Conservation (phyloP, 306 rosid genomes). For the Cicer yamashitae region DNA sequence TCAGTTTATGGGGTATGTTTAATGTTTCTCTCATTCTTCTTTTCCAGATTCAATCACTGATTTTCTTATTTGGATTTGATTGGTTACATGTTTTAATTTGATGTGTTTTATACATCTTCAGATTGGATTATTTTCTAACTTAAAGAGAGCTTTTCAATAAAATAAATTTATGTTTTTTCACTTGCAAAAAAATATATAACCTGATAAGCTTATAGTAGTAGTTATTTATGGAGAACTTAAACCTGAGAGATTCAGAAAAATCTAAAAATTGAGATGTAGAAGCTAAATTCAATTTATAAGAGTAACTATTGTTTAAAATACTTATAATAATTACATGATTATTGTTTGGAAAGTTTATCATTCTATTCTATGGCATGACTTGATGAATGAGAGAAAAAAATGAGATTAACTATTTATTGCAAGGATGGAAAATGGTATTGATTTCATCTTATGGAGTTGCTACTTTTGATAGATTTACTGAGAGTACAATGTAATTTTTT, state of each 20-base stretch:
- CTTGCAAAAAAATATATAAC: background rate
- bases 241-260: background rate
- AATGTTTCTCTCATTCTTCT: background rate
- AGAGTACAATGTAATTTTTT: slow-evolving; percentile 14
- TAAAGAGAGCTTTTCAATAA: background rate
- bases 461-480: slow-evolving; percentile 30
- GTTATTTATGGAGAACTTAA: background rate
- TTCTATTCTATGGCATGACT: slow-evolving; percentile 5
- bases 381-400: slow-evolving; percentile 15
- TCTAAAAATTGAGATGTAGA: background rate
- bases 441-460: slow-evolving; percentile 22
- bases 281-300: background rate
- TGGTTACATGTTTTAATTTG: slow-evolving; percentile 23
- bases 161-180: background rate
- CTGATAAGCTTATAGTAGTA: background rate
- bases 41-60: background rate
- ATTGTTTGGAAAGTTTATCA: background rate
- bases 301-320: background rate
- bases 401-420: slow-evolving; percentile 28
- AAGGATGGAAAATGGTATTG: slow-evolving; percentile 16
- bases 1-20: slow-evolving; percentile 89
- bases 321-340: background rate
- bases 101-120: background rate
- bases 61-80: slow-evolving; percentile 7
- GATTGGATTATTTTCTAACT: slow-evolving; percentile 4